Base-by-base conservation (phyloP, 345 rosid genomes). In the Bruguiera parviflora region DNA sequence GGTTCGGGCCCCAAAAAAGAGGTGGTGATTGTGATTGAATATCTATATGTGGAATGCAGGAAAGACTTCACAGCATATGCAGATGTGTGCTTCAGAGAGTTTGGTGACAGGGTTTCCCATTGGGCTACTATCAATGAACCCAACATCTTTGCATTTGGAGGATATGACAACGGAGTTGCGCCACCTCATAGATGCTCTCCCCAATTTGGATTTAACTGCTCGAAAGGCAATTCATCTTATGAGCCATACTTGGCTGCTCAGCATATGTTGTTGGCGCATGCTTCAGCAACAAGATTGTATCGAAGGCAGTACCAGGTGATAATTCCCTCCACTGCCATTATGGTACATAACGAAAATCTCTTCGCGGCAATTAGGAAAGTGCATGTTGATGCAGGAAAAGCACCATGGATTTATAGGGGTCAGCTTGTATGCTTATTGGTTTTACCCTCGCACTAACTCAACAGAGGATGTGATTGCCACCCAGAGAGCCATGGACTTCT, bases 81-180 rank as follows among this genome's bases (percentile, higher is more conserved):
- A 32, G 86, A 88, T 52, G 88, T 76, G 56, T 89, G 98, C 80
- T 92, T 88, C 68, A 81, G 79, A 61, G 92, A 89, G 77, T 90
- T 92, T 29, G 96, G 98, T 4, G 83, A 87, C 9, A 80, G 88
- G 68, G 86, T 90, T 68, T 74, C 72, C 43, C 52, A 86, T 67
- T 92, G 96, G 98, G 73, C 79, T 7, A 90, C 96, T 13, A 67
- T 90, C 39, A 87, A 90, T 32, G 98, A 92, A 80, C 89, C 96
- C 10, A 87, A 82, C 6, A 51, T 77, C 25, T 71, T 78, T 52
- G 83, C 81, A 3, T 1, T 75, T 16, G 84, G 70, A 56, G 66
- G 78, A 61, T 84, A 80, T 70, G 82, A 76, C 59, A 2, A 1
- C 0, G 91, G 87, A 68, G 0, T 66, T 0, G 0, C 20, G 16